Percentiles rank a stretch among this genome's conserved stretches.
phyloP scores from a whole-genome alignment of 805 yeast species.

The Candida maesae region DNA sequence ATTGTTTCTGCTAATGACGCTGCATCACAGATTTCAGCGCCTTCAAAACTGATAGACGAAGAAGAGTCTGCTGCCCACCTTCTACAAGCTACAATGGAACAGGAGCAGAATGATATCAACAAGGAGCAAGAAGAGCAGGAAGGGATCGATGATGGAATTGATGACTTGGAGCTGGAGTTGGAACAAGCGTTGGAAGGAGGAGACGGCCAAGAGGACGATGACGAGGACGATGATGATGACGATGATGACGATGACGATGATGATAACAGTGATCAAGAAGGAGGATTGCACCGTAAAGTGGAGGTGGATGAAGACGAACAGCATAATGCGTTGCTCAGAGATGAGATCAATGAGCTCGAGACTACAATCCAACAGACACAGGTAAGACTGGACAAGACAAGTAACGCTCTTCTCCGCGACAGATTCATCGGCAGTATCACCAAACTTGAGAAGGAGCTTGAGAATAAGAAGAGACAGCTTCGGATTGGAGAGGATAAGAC shows the following conservation, averaged over 20 bases:
- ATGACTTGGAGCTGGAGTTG: conserved; percentile 52
- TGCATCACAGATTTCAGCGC: conserved; percentile 5
- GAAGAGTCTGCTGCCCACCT: conserved; percentile 9
- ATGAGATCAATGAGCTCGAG: conserved; percentile 82
- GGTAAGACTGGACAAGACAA: conserved; percentile 65
- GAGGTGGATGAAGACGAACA: conserved; percentile 45
- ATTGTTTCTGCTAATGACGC: conserved; percentile 7
- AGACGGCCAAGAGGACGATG: conserved; percentile 25
- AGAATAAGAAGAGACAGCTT: conserved; percentile 70
- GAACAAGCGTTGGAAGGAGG: conserved; percentile 45
- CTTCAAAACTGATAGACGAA: conserved; percentile 19
- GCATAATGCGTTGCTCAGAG: conserved; percentile 71
- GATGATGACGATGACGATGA: conserved; percentile 30
- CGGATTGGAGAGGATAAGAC: conserved; percentile 33
- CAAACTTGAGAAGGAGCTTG: conserved; percentile 77
- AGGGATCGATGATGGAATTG: conserved; percentile 26
- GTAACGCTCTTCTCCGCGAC: conserved; percentile 80
- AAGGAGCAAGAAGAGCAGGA: conserved; percentile 10
- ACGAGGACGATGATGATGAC: conserved; percentile 33
- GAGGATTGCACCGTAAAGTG: conserved; percentile 25
- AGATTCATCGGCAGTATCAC: conserved; percentile 79
- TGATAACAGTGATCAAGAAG: conserved; percentile 31
- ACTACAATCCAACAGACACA: conserved; percentile 71
- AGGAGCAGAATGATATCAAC: conserved; percentile 5
- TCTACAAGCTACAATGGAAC: conserved; percentile 6